Evolutionary conservation across 2,329 filamentous ascomycete species (phyloP).

Genomic region (Aspergillus transmontanensis): DNA sequence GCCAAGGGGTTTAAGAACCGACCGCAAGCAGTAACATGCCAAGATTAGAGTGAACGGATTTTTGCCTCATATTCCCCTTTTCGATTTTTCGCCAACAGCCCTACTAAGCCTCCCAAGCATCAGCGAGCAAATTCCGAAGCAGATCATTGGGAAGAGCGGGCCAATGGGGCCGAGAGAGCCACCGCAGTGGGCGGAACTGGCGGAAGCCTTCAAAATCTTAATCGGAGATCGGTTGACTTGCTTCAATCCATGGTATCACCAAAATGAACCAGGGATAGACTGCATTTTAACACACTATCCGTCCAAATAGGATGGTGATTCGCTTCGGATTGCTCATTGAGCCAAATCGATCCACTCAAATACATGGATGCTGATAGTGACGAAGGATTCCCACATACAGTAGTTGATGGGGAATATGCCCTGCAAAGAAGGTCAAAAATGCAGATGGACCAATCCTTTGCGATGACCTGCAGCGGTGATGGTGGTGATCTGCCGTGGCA

Average conservation of each 20-base stretch:
- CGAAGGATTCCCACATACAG: slow-evolving; percentile 1
- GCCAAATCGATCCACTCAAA: neutral
- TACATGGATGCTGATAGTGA: neutral
- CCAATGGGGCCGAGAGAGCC: slow-evolving; percentile 10
- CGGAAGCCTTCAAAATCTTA: slow-evolving; percentile 19
- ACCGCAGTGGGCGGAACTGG: slow-evolving; percentile 11
- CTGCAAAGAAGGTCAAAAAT: neutral
- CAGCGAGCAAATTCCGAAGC: slow-evolving; percentile 4
- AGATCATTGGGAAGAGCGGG: slow-evolving; percentile 11
- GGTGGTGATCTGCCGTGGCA: slow-evolving; percentile 5
- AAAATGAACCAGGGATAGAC: neutral
- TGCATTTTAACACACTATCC: neutral
- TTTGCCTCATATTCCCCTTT: neutral
- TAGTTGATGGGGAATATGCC: slow-evolving; percentile 1
- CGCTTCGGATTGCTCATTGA: neutral
- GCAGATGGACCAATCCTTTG: slow-evolving; percentile 7
- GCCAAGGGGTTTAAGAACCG: slow-evolving; percentile 7
- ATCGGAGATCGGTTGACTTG: slow-evolving; percentile 14
- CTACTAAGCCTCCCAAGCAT: neutral
- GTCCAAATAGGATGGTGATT: neutral
- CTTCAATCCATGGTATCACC: slow-evolving; percentile 9
- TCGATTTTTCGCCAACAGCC: slow-evolving; percentile 8
- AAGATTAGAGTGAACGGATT: neutral
- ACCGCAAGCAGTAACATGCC: neutral
- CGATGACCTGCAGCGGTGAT: slow-evolving; percentile 9